Base-by-base conservation (phyloP, 2,329 filamentous ascomycete genomes). In the Colletotrichum musicola region DNA sequence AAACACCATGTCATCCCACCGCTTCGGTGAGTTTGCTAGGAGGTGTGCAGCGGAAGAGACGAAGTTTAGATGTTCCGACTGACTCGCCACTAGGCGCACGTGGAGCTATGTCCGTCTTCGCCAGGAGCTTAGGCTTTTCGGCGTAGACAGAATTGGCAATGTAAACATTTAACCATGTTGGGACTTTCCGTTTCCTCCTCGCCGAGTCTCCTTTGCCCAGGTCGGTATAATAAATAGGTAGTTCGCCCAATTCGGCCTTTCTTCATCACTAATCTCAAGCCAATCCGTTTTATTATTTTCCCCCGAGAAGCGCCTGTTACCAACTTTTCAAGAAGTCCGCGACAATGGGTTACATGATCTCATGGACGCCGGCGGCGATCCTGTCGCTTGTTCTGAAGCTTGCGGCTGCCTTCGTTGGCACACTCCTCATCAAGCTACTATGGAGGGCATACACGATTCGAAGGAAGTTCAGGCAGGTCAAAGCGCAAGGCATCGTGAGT, bases 371-470 rank as follows among this genome's bases (percentile, higher is more conserved):
- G 27, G 18, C 50, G n/a, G 63, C 63, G 4, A 18, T 66, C 6
- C 13, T 62, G 57, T 30, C 57, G 20, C 47, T 66, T 13, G n/a
- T 55, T 0, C 25, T 66, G 7, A 56, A 55, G 1, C 40, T 62
- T 5, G 16, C 42, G 2, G 49, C 50, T 3, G 20, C 30, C 10
- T 22, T 66, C 6, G 4, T 22, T 20, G 40, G 40, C 16, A 46
- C 27, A 7, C 22, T 35, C 1, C 20, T 66, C 1, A 13, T 62
- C 1, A 66, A 13, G 25, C 4, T 62, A 3, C 12, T 40, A 4
- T 66, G 49, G 63, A 61, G 30, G 20, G 50, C 63, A 2, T 62
- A 62, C 13, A 62, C 40, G 0, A 66, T 56, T 13, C 42, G 57
- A 6, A 50, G 42, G 12, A 62, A 62, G n/a, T 66, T 62, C 5